These are phyloP conservation scores for Penicillium goetzii DNA, from an alignment of 495 filamentous ascomycete species.

Conservation along the genomic window DNA sequence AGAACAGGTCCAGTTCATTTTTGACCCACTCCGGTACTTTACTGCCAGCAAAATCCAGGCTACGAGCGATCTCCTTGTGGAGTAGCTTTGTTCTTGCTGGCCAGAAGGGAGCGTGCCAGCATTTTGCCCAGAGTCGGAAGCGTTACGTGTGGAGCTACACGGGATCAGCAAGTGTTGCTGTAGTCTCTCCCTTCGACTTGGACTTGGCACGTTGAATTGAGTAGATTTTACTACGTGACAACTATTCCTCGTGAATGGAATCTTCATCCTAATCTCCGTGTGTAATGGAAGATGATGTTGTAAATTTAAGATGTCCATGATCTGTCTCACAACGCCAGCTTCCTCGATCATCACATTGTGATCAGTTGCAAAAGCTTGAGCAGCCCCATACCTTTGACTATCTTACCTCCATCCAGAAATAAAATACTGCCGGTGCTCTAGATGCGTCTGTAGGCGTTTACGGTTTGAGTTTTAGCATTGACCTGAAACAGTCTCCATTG, in stretches of 20 bases:
- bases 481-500: no score
- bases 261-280: background rate
- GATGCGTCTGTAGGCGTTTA: no score
- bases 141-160: background rate
- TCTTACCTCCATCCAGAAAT: background rate
- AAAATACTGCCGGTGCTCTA: background rate
- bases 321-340: background rate
- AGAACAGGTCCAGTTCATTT: background rate
- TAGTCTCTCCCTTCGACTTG: background rate
- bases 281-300: background rate
- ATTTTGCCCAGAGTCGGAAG: background rate
- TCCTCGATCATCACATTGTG: slow-evolving; percentile 3
- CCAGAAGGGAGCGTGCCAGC: background rate
- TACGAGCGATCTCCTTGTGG: slow-evolving; percentile 1
- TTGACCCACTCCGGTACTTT: slow-evolving; percentile 2
- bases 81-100: background rate
- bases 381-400: slow-evolving; percentile 1
- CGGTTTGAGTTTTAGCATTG: no score
- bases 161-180: background rate
- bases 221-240: background rate
- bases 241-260: no score
- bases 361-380: background rate
- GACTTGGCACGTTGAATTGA: slow-evolving; percentile 1
- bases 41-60: slow-evolving; percentile 1
- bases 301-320: background rate